Percentiles rank a stretch among this genome's conserved stretches.
Conservation (phyloP, 2,329 filamentous ascomycete species). For the Claviceps quebecensis region DNA sequence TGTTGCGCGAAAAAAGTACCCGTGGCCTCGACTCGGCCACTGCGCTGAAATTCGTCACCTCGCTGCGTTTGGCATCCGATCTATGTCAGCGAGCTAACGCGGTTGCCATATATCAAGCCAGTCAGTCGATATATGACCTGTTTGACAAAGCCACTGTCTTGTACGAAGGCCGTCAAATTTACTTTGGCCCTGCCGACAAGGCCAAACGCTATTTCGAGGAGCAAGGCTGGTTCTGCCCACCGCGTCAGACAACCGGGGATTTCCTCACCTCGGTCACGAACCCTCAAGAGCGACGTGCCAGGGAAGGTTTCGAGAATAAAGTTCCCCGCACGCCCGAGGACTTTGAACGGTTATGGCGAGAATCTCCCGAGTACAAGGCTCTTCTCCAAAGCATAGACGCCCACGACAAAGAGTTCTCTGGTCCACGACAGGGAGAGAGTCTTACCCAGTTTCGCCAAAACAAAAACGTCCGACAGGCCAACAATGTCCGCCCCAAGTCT, state of each 20-base stretch:
- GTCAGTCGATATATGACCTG: constrained; percentile 52
- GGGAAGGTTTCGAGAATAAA: constrained; percentile 42
- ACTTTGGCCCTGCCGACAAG: constrained; percentile 47
- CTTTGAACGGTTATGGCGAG: constrained; percentile 38
- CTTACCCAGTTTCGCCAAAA: constrained; percentile 29
- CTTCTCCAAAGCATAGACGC: constrained; percentile 34
- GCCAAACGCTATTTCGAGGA: constrained; percentile 54
- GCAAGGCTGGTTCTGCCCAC: constrained; percentile 54
- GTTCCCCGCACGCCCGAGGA: constrained; percentile 58
- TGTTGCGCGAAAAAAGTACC: constrained; percentile 27
- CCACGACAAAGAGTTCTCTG: constrained; percentile 32
- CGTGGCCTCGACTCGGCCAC: constrained; percentile 60
- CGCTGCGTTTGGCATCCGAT: constrained; percentile 50
- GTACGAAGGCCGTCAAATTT: constrained; percentile 67
- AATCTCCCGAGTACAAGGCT: constrained; percentile 28
- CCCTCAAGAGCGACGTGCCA: constrained; percentile 41
- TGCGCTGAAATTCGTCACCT: constrained; percentile 58
- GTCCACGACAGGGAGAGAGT: constrained; percentile 24
- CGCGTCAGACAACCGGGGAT: constrained; percentile 53
- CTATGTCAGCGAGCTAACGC: constrained; percentile 46
- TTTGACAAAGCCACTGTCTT: constrained; percentile 66
- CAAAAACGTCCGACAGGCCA: constrained; percentile 37
- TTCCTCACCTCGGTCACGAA: constrained; percentile 59
- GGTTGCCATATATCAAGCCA: constrained; percentile 61
- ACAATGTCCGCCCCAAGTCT: constrained; percentile 38